These are phyloP conservation scores for Trypanosoma grayi DNA, from an alignment of 208 protist genomes.

Conservation along the genomic window DNA sequence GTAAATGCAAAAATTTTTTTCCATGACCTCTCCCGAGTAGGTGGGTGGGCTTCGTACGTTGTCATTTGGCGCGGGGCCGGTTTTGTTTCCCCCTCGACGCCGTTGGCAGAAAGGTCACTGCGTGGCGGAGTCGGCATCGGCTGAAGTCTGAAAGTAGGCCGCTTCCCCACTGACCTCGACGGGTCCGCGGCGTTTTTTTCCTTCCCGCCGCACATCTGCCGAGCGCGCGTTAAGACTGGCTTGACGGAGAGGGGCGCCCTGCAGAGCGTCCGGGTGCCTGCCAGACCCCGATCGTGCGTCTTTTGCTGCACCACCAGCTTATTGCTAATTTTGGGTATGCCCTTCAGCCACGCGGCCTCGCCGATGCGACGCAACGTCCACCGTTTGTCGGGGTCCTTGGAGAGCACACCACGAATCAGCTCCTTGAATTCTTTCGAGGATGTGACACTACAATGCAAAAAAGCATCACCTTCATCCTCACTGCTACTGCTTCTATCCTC, in stretches of 20 bases:
- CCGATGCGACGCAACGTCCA: constrained; percentile 23
- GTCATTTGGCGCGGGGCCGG: neutral
- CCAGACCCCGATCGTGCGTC: neutral
- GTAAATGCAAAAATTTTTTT: neutral
- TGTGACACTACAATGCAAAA: neutral
- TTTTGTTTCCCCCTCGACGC: neutral
- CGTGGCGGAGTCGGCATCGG: too few species aligned
- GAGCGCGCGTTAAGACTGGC: too few species aligned
- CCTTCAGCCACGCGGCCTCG: constrained; percentile 4
- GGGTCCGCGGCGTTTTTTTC: too few species aligned
- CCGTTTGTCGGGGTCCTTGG: constrained; percentile 44
- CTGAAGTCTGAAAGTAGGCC: too few species aligned
- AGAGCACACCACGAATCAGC: constrained; percentile 43
- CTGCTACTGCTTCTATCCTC: neutral
- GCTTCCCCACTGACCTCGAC: too few species aligned
- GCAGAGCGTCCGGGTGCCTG: too few species aligned
- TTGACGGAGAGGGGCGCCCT: too few species aligned
- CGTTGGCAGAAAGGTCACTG: neutral
- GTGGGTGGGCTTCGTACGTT: neutral
- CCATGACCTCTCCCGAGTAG: neutral
- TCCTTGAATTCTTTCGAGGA: constrained; percentile 41
- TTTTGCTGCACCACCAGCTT: too few species aligned
- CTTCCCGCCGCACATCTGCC: too few species aligned
- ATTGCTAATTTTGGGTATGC: neutral
- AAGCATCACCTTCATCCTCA: neutral